Percentiles rank a stretch among this genome's conserved stretches.
phyloP scores from a whole-genome alignment of 225 moss, liverwort and hornwort genomes.

The Physcomitrium patens region DNA sequence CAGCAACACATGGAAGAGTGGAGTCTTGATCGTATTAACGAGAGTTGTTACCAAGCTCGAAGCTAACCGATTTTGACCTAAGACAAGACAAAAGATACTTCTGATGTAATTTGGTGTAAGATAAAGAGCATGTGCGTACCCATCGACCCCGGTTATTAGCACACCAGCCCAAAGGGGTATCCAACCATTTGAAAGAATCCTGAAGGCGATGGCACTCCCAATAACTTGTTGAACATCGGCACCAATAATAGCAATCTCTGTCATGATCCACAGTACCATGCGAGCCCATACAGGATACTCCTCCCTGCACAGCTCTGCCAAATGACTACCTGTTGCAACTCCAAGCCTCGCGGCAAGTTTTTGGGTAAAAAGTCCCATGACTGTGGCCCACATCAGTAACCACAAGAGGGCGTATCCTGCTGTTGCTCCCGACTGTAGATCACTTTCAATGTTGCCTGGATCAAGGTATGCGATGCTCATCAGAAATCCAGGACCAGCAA shows the following conservation, averaged over 20 bases:
- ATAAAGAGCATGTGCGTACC: conserved; percentile 45
- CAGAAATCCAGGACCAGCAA: conserved; percentile 85
- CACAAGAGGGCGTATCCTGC: conserved; percentile 81
- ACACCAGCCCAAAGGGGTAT: conserved; percentile 88
- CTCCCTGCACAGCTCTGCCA: conserved; percentile 88
- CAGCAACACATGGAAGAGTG: neutral
- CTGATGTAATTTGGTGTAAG: neutral
- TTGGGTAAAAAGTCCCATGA: conserved; percentile 86
- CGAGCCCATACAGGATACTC: conserved; percentile 82
- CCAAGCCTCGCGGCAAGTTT: conserved; percentile 79
- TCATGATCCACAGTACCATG: conserved; percentile 79
- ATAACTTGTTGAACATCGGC: conserved; percentile 94
- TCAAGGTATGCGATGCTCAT: conserved; percentile 96
- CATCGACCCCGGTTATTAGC: conserved; percentile 85
- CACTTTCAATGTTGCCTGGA: conserved; percentile 93
- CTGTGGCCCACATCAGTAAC: conserved; percentile 90
- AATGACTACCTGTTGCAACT: conserved; percentile 86
- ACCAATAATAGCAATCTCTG: conserved; percentile 88
- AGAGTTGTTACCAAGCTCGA: conserved; percentile 5
- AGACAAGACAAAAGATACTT: neutral
- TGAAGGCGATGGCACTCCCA: conserved; percentile 91
- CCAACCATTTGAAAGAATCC: conserved; percentile 77
- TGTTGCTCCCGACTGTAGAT: conserved; percentile 81
- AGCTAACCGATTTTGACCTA: neutral
- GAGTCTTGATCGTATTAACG: conserved; percentile 2